Evolutionary conservation across 2,329 filamentous ascomycete species (phyloP).

Genomic region (Nigrospora sphaerica): DNA sequence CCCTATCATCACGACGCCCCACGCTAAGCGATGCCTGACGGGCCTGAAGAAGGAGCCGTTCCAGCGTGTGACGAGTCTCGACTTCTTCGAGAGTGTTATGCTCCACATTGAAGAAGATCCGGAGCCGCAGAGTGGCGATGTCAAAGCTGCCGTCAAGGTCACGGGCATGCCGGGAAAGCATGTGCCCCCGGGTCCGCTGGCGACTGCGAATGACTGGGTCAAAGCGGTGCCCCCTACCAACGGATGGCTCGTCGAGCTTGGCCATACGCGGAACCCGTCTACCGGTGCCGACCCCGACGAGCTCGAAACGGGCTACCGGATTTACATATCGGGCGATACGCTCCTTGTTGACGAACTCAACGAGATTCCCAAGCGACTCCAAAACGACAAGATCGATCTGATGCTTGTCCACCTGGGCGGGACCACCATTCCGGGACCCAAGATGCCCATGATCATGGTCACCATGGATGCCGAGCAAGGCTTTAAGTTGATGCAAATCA

Average conservation of each 20-base stretch:
- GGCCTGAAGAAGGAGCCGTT: conserved; percentile 39
- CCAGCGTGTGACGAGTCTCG: conserved; percentile 44
- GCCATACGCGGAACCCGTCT: conserved; percentile 26
- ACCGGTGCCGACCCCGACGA: conserved; percentile 8
- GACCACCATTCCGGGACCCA: conserved; percentile 55
- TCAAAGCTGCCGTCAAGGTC: conserved; percentile 43
- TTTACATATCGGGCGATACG: conserved; percentile 63
- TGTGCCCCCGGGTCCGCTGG: conserved; percentile 34
- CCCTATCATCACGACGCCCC: conserved; percentile 57
- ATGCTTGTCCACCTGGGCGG: conserved; percentile 63
- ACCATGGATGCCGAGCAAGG: conserved; percentile 63
- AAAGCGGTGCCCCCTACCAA: conserved; percentile 54
- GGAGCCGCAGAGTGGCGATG: conserved; percentile 15
- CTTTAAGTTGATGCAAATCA: conserved; percentile 49
- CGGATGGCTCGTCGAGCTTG: conserved; percentile 60
- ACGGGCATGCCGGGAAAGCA: conserved; percentile 61
- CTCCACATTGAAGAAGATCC: conserved; percentile 21
- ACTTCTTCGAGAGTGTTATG: conserved; percentile 46
- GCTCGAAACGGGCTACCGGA: conserved; percentile 44
- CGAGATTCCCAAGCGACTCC: conserved; percentile 50
- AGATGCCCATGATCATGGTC: conserved; percentile 55
- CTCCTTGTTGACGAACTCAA: conserved; percentile 55
- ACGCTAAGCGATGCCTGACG: conserved; percentile 46
- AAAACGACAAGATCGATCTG: conserved; percentile 49
- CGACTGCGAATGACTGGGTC: conserved; percentile 30